These are phyloP conservation scores for Hippophae gyantsensis DNA, from an alignment of 306 rosid species.

Conservation along the genomic window DNA sequence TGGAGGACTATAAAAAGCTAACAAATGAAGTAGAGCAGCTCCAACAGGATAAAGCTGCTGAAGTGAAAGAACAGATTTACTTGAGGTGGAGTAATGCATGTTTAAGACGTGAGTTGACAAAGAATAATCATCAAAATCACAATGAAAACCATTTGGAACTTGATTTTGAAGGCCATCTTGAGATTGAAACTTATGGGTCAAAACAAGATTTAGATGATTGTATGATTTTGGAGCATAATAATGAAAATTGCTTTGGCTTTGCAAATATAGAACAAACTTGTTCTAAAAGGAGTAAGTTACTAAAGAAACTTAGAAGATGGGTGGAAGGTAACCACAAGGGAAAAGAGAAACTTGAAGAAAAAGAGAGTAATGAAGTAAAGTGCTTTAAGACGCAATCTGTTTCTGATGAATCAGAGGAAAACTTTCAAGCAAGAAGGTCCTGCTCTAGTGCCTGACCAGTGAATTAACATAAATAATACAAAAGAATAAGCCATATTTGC, in stretches of 20 bases:
- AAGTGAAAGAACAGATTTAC: conserved; percentile 29
- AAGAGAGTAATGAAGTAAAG: conserved; percentile 23
- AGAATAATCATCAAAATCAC: conserved; percentile 23
- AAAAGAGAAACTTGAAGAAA: conserved; percentile 31
- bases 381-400: conserved; percentile 22
- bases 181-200: conserved; percentile 17
- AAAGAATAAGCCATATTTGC: no score
- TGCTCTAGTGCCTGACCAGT: conserved; percentile 38
- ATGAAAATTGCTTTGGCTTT: conserved; percentile 26
- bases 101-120: conserved; percentile 34
- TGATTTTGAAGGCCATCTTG: conserved; percentile 24
- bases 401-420: conserved; percentile 24
- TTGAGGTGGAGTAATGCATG: conserved; percentile 46
- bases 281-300: conserved; percentile 34
- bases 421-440: conserved; percentile 28
- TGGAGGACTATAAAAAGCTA: conserved; percentile 32
- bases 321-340: conserved; percentile 47
- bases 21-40: conserved; percentile 37
- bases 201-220: conserved; percentile 29
- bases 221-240: conserved; percentile 17
- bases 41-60: conserved; percentile 32
- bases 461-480: no score
- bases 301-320: conserved; percentile 43
- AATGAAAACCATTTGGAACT: conserved; percentile 11
- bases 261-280: conserved; percentile 13